Evolutionary conservation across 2,329 filamentous ascomycete genomes (phyloP).

Genomic region (Aureobasidium sp.): DNA sequence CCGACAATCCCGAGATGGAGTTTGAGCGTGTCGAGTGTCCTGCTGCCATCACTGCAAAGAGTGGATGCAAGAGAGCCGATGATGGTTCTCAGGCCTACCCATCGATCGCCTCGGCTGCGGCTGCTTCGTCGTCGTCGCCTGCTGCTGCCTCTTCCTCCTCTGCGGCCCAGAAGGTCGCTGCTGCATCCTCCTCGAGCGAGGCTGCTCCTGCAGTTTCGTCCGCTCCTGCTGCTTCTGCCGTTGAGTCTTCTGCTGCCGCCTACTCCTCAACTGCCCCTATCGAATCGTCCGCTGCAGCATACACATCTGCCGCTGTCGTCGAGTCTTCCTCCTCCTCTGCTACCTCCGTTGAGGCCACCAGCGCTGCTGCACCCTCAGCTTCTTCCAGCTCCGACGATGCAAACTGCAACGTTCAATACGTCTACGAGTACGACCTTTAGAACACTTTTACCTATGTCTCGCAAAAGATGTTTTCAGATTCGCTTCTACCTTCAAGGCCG

Average conservation of each 20-base stretch:
- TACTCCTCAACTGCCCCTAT: background rate
- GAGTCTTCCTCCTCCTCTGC: background rate
- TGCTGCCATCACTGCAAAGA: slow-evolving; percentile 40
- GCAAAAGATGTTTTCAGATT: background rate
- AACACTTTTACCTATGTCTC: background rate
- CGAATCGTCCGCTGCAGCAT: background rate
- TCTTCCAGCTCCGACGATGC: background rate
- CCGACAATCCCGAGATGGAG: slow-evolving; percentile 45
- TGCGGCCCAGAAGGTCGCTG: background rate
- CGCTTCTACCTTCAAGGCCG: background rate
- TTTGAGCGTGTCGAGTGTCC: slow-evolving; percentile 51
- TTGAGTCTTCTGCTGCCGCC: background rate
- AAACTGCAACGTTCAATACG: slow-evolving; percentile 21
- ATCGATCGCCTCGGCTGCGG: background rate
- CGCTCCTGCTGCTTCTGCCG: background rate
- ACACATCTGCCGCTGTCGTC: background rate
- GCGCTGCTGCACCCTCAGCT: background rate
- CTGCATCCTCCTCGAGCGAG: slow-evolving; percentile 11
- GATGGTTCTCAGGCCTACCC: slow-evolving; percentile 19
- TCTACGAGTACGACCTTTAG: slow-evolving; percentile 20
- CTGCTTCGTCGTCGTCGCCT: slow-evolving; percentile 12
- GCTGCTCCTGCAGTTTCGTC: slow-evolving; percentile 5
- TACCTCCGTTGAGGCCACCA: background rate
- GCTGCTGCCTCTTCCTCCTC: slow-evolving; percentile 16
- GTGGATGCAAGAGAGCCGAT: slow-evolving; percentile 32